Evolutionary conservation across 2,329 filamentous ascomycete genomes (phyloP), one percentile per base, ranked within the genome.

Genomic region (Reticulascus tulasneorum): DNA sequence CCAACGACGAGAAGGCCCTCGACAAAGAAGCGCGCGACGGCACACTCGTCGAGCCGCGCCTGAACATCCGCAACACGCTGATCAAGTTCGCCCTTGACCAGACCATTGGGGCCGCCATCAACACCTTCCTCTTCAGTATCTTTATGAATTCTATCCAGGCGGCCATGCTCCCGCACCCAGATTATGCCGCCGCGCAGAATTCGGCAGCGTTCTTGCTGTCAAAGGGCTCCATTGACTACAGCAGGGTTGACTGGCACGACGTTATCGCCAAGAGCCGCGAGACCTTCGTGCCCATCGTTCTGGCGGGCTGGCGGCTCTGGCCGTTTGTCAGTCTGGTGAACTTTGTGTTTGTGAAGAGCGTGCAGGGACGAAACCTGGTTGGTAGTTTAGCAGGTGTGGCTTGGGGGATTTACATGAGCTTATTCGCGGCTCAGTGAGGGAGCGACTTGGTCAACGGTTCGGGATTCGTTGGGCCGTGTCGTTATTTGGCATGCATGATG

Each of bases 381-480:
- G 84, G 80, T n/a, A 78, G 79, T 47, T 57, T 83, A 33, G 84
- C 83, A 13, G 85, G 86, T 6, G 69, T 91, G 17, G 72, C 67
- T 11, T 91, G 86, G 86, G 81, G 82, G 0, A 69, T 89, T 26
- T 90, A 86, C 56, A 66, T 90, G 61, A 87, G 83, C 53, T 62
- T 89, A 51, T 60, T 78, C 45, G 72, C 71, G 26, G 62, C 60
- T 15, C 33, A 42, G 32, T 45, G 29, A 43, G 20, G 48, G 54
- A 34, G 15, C n/a, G n/a, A n/a, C n/a, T n/a, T n/a, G n/a, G n/a
- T n/a, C n/a, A n/a, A n/a, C n/a, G n/a, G n/a, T n/a, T n/a, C n/a
- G n/a, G n/a, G n/a, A n/a, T n/a, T n/a, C n/a, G n/a, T n/a, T n/a
- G n/a, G n/a, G n/a, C n/a, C n/a, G n/a, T n/a, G n/a, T n/a, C n/a